Percentiles rank a stretch among this genome's conserved stretches.
Evolutionary conservation across 495 filamentous ascomycete genomes (phyloP).

Genomic region (Poronia punctata): DNA sequence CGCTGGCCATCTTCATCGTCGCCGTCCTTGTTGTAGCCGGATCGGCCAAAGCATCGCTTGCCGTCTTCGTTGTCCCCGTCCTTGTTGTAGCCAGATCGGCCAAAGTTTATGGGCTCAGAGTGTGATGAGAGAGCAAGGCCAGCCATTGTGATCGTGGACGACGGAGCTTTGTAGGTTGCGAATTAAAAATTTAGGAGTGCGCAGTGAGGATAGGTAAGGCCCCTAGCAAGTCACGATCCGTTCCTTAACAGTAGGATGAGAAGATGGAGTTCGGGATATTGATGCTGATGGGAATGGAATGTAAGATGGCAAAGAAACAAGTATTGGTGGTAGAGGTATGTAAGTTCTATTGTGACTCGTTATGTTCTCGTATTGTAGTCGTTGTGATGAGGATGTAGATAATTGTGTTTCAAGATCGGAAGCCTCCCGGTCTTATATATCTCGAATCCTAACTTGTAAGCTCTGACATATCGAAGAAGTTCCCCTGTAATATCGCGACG

Average conservation of each 20-base stretch:
- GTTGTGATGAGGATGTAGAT: not conserved
- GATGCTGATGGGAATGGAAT: not conserved
- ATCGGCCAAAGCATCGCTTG: slow-evolving; percentile 36
- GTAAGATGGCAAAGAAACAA: not conserved
- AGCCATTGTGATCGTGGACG: slow-evolving; percentile 11
- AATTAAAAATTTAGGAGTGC: not conserved
- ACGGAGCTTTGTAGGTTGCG: not conserved
- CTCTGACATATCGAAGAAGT: slow-evolving; percentile 1
- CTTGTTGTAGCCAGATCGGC: slow-evolving; percentile 51
- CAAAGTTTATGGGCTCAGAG: slow-evolving; percentile 26
- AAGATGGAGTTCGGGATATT: too few species aligned
- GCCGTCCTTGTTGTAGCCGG: slow-evolving; percentile 38
- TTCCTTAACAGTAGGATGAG: slow-evolving; percentile 1
- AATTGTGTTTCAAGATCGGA: slow-evolving; percentile 3
- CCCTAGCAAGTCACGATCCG: not conserved
- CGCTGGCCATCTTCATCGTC: slow-evolving; percentile 18
- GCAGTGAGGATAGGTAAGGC: not conserved
- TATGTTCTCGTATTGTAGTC: slow-evolving; percentile 1
- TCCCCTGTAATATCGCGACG: slow-evolving; percentile 2
- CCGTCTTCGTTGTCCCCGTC: slow-evolving; percentile 34
- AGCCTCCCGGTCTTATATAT: slow-evolving; percentile 11
- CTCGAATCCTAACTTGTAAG: not conserved
- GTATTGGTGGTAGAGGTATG: too few species aligned
- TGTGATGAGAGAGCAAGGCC: slow-evolving; percentile 5
- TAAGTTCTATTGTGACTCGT: too few species aligned